These are phyloP conservation scores for Cordyceps farinosa DNA, from an alignment of 2,329 filamentous ascomycete genomes.

Conservation along the genomic window DNA sequence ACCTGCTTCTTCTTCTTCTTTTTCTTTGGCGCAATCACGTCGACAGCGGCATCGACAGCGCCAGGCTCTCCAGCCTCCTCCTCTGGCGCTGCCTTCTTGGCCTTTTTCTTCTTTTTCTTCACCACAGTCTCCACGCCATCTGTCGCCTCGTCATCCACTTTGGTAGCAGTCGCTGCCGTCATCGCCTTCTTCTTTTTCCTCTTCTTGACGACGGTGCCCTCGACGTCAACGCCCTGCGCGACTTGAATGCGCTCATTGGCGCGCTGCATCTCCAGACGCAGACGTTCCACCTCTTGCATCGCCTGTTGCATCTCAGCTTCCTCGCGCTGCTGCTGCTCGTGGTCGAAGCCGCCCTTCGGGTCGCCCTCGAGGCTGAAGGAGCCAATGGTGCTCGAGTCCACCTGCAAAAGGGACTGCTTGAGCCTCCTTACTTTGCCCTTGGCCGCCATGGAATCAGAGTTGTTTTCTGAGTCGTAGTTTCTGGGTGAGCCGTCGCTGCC, in stretches of 20 bases:
- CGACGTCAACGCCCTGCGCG: conserved; percentile 62
- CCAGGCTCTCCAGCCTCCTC: conserved; percentile 23
- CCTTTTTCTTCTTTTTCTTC: conserved; percentile 50
- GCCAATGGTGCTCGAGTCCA: conserved; percentile 81
- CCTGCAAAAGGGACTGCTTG: conserved; percentile 68
- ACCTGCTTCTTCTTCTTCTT: conserved; percentile 45
- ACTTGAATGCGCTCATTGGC: conserved; percentile 72
- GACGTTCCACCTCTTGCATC: conserved; percentile 80
- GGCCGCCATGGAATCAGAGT: conserved; percentile 41
- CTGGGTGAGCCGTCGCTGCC: conserved; percentile 45
- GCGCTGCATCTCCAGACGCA: conserved; percentile 85
- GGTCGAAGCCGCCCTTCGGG: conserved; percentile 45
- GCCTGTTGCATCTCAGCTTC: conserved; percentile 87
- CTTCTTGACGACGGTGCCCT: conserved; percentile 63
- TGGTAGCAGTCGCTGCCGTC: conserved; percentile 21
- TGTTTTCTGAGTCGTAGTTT: conserved; percentile 54
- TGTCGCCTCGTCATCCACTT: conserved; percentile 18
- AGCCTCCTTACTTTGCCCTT: conserved; percentile 49
- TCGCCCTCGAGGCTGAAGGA: conserved; percentile 62
- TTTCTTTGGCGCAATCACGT: conserved; percentile 39
- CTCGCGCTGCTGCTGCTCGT: conserved; percentile 67
- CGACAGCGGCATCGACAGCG: conserved; percentile 17
- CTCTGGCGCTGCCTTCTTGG: conserved; percentile 27
- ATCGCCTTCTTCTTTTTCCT: conserved; percentile 56
- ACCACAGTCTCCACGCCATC: conserved; percentile 38